phyloP scores from a whole-genome alignment of 306 rosid genomes.

The Quercus ilex region DNA sequence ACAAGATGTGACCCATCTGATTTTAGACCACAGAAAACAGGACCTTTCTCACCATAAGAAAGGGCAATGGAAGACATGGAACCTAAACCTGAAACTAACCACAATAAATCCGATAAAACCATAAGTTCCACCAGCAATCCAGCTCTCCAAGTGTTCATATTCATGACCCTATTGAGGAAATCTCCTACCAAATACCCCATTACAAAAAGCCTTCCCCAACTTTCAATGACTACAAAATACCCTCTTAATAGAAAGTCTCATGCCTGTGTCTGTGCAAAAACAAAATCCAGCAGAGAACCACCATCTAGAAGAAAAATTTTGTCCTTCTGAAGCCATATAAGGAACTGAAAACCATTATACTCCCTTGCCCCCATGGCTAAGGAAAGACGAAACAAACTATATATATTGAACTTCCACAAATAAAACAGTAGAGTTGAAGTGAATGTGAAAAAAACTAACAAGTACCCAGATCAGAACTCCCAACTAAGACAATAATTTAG shows the following conservation, averaged over 20 bases:
- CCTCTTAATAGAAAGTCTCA: background rate
- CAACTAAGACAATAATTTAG: background rate
- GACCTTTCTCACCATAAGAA: constrained; percentile 86
- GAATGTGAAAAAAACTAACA: background rate
- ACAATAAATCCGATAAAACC: constrained; percentile 45
- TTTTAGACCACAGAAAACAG: constrained; percentile 71
- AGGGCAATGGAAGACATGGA: constrained; percentile 88
- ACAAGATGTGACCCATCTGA: constrained; percentile 89
- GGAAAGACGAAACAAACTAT: constrained; percentile 8
- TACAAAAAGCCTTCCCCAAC: constrained; percentile 10
- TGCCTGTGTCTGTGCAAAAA: constrained; percentile 21
- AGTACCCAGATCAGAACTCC: constrained; percentile 19
- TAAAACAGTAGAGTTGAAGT: background rate
- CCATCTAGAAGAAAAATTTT: background rate
- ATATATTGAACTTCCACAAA: constrained; percentile 5
- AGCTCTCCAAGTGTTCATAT: constrained; percentile 35
- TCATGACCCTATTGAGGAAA: constrained; percentile 31
- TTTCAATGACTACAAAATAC: background rate
- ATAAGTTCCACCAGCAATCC: constrained; percentile 28
- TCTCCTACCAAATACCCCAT: constrained; percentile 37
- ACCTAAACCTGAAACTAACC: constrained; percentile 64
- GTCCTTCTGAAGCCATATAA: background rate
- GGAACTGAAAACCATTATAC: background rate
- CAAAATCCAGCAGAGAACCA: constrained; percentile 4
- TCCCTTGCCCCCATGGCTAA: constrained; percentile 14